Evolutionary conservation across 805 yeast species (phyloP).

Genomic region (Lachancea meyersii): DNA sequence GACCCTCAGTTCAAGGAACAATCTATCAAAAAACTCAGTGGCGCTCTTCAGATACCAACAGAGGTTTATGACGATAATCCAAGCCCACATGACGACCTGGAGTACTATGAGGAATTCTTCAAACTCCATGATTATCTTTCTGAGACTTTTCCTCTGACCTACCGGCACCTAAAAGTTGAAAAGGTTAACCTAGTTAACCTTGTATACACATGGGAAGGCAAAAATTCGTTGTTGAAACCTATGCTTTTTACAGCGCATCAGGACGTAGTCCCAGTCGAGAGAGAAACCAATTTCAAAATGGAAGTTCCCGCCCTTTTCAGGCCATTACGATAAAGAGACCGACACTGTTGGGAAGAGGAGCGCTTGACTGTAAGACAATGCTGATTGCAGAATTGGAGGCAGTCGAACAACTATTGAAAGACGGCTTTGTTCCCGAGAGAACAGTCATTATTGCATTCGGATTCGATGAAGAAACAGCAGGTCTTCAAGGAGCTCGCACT

Average conservation of each 20-base stretch:
- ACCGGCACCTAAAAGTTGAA: no score
- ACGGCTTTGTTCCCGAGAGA: conserved; percentile 43
- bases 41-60: no score
- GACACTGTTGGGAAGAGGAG: conserved; percentile 55
- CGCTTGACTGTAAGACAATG: conserved; percentile 57
- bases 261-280: conserved; percentile 65
- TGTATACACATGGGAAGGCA: no score
- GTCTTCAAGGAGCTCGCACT: conserved; percentile 43
- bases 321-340: conserved; percentile 51
- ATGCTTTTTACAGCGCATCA: conserved; percentile 61
- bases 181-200: no score
- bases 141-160: no score
- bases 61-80: no score
- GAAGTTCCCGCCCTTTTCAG: conserved; percentile 54
- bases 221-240: no score
- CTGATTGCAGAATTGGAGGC: conserved; percentile 54
- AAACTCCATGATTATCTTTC: no score
- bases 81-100: no score
- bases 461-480: conserved; percentile 60
- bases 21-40: no score
- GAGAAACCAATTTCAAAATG: conserved; percentile 46
- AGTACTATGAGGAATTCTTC: no score
- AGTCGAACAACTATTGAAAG: conserved; percentile 39
- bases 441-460: conserved; percentile 56
- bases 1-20: no score